Evolutionary conservation across 1,284 basidiomycete species (phyloP).

Genomic region (Takashimella koratensis): DNA sequence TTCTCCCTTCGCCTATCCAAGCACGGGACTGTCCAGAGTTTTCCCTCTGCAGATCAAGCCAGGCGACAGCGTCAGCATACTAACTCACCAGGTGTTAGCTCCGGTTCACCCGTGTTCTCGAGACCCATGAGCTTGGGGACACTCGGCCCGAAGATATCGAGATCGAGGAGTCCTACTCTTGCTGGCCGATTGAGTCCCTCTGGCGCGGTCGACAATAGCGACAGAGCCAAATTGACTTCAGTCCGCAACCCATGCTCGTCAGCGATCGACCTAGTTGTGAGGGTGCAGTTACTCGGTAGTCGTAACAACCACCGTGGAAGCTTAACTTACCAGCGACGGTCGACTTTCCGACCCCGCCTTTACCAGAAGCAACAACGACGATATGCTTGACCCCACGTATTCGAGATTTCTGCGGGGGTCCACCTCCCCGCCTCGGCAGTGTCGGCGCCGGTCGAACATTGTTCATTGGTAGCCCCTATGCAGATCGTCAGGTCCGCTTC

Average conservation of each 20-base stretch:
- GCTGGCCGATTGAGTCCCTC: conserved; percentile 23
- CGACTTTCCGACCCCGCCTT: conserved; percentile 96
- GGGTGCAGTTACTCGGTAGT: too few relatives aligned
- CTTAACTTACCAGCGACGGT: conserved; percentile 79
- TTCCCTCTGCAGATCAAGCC: too few relatives aligned
- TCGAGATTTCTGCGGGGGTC: conserved; percentile 51
- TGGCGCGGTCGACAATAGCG: conserved; percentile 49
- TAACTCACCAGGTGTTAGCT: conserved; percentile 65
- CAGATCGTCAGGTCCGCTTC: too few relatives aligned
- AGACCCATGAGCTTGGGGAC: conserved; percentile 94
- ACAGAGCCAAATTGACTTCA: conserved; percentile 71
- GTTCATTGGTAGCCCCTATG: background rate
- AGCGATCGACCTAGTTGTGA: background rate
- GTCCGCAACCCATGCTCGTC: background rate
- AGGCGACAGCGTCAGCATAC: too few relatives aligned
- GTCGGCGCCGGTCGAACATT: conserved; percentile 35
- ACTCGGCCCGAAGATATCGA: conserved; percentile 95
- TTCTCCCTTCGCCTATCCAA: too few relatives aligned
- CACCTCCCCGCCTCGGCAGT: conserved; percentile 45
- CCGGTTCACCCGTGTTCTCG: conserved; percentile 72
- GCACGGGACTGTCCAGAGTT: too few relatives aligned
- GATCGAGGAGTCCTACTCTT: conserved; percentile 80
- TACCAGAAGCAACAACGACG: conserved; percentile 86
- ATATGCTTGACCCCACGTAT: conserved; percentile 58
- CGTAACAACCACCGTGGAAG: too few relatives aligned